Conservation (phyloP, 495 filamentous ascomycete species). For the Penicillium coffeae region DNA sequence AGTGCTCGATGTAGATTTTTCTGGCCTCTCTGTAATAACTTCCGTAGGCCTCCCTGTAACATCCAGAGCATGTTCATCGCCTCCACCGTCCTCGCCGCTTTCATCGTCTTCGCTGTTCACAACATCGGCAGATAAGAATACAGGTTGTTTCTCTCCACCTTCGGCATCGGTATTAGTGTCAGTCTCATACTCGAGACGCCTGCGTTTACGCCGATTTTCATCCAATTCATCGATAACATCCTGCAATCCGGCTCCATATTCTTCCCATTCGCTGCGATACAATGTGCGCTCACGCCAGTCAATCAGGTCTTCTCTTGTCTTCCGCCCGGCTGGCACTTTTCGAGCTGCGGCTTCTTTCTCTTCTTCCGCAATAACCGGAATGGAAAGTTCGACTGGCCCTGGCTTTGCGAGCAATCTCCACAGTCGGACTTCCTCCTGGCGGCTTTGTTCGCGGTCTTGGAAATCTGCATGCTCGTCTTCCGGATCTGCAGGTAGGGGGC, state of each 20-base stretch:
- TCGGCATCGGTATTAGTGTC: background rate
- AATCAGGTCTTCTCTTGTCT: slow-evolving; percentile 26
- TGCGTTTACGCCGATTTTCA: slow-evolving; percentile 32
- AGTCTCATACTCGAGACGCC: slow-evolving; percentile 6
- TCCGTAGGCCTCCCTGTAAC: too few species aligned
- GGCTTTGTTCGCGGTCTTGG: slow-evolving; percentile 48
- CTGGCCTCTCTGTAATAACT: too few species aligned
- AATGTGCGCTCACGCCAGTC: slow-evolving; percentile 46
- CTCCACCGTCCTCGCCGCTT: background rate
- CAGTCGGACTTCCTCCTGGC: slow-evolving; percentile 52
- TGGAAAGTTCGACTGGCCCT: slow-evolving; percentile 10
- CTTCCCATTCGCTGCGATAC: slow-evolving; percentile 51
- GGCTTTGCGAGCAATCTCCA: slow-evolving; percentile 48
- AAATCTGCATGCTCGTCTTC: slow-evolving; percentile 53
- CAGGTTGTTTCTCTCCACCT: background rate
- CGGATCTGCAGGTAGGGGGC: slow-evolving; percentile 9
- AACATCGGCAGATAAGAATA: background rate
- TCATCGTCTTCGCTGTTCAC: slow-evolving; percentile 1
- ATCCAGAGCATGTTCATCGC: background rate
- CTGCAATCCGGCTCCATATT: slow-evolving; percentile 29
- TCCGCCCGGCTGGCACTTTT: slow-evolving; percentile 23
- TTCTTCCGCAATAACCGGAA: slow-evolving; percentile 13
- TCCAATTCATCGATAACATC: slow-evolving; percentile 31
- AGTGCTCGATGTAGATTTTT: background rate
- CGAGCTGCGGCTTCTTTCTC: slow-evolving; percentile 4